These are phyloP conservation scores for Athelia psychrophila DNA, from an alignment of 1,284 basidiomycete genomes.

Conservation along the genomic window DNA sequence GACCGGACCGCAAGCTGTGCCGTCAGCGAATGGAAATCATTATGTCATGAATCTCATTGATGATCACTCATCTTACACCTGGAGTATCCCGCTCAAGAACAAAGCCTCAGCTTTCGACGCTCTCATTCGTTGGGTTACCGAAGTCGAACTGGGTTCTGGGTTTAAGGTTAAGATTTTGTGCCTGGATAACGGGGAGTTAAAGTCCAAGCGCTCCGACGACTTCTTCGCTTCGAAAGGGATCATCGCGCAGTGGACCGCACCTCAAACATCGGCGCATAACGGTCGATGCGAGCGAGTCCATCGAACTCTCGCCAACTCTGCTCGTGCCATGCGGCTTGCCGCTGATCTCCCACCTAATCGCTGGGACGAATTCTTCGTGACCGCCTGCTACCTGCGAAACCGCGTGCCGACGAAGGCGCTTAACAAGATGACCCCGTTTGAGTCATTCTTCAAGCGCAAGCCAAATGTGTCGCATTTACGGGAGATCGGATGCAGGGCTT, in stretches of 20 bases:
- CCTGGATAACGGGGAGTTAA: slow-evolving; percentile 29
- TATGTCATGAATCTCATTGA: slow-evolving; percentile 35
- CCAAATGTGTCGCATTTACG: slow-evolving; percentile 16
- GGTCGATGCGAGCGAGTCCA: slow-evolving; percentile 23
- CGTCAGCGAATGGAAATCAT: slow-evolving; percentile 21
- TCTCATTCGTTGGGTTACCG: slow-evolving; percentile 21
- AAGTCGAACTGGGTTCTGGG: slow-evolving; percentile 16
- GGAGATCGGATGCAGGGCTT: slow-evolving; percentile 19
- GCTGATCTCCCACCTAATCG: slow-evolving; percentile 14
- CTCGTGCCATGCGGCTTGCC: slow-evolving; percentile 20
- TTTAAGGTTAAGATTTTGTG: slow-evolving; percentile 13
- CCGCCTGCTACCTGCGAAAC: slow-evolving; percentile 4
- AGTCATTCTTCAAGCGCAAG: slow-evolving; percentile 9
- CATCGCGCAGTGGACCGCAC: slow-evolving; percentile 16
- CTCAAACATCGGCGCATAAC: slow-evolving; percentile 27
- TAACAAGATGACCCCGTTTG: slow-evolving; percentile 11
- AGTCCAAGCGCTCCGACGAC: slow-evolving; percentile 15
- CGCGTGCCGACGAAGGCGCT: slow-evolving; percentile 3
- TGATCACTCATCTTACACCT: slow-evolving; percentile 23
- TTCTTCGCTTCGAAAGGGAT: slow-evolving; percentile 18
- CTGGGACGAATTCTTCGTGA: slow-evolving; percentile 24
- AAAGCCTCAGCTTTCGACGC: slow-evolving; percentile 20
- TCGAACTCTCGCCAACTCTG: slow-evolving; percentile 20
- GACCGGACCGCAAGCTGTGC: slow-evolving; percentile 19
- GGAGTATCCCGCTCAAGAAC: slow-evolving; percentile 23